Evolutionary conservation across 306 rosid genomes (phyloP).

Genomic region (Vigna reflexopilosa): DNA sequence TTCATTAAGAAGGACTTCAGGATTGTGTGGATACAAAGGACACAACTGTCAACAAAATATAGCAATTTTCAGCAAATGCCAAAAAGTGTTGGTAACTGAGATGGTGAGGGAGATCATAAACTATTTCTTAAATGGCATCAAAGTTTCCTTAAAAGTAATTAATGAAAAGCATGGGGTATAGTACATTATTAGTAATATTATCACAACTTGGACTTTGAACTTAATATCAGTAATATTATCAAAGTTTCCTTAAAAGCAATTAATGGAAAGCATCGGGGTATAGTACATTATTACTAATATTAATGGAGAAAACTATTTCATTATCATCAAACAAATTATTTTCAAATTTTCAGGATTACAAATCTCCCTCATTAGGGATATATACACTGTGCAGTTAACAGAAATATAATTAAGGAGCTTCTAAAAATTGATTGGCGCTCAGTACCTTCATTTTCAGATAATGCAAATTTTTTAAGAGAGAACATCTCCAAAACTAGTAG

Average conservation of each 20-base stretch:
- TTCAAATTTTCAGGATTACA: slow-evolving; percentile 7
- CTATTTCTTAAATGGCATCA: neutral
- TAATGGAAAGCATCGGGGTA: neutral
- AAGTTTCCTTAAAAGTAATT: neutral
- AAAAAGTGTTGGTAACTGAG: slow-evolving; percentile 10
- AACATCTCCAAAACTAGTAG: neutral
- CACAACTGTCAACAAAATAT: slow-evolving; percentile 69
- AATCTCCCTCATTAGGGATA: slow-evolving; percentile 13
- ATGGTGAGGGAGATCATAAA: neutral
- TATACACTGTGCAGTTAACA: slow-evolving; percentile 8
- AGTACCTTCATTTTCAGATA: neutral
- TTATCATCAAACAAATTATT: slow-evolving; percentile 18
- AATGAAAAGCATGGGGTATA: neutral
- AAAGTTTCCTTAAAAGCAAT: neutral
- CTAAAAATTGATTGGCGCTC: neutral
- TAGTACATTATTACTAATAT: too few relatives aligned
- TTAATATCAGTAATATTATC: neutral
- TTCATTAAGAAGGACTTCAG: slow-evolving; percentile 88
- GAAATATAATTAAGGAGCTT: neutral
- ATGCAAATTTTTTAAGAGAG: neutral
- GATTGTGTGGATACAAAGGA: slow-evolving; percentile 97
- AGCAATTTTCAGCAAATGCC: slow-evolving; percentile 44
- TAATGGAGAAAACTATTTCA: neutral
- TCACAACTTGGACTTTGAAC: neutral
- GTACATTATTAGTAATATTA: neutral